Conservation (phyloP, 129 eudicot genomes). For the Mikania micrantha region DNA sequence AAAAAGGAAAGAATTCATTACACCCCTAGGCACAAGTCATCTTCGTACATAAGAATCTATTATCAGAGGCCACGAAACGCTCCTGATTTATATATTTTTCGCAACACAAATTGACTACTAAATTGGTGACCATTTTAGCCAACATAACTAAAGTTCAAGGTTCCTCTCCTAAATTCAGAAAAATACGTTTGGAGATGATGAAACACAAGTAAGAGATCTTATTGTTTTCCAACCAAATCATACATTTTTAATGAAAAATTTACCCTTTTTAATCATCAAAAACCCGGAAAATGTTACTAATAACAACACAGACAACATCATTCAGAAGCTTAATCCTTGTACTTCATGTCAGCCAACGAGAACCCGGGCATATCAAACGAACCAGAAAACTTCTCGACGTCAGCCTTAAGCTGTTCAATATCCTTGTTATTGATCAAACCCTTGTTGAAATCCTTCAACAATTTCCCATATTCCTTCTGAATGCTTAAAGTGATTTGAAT, state of each 20-base stretch:
- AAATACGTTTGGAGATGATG: constrained; percentile 12
- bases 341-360: constrained; percentile 79
- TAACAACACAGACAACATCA: constrained; percentile 29
- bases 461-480: constrained; percentile 88
- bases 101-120: neutral
- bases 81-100: too few species aligned
- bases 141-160: constrained; percentile 3
- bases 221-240: constrained; percentile 30
- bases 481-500: constrained; percentile 67
- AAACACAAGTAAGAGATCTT: constrained; percentile 17
- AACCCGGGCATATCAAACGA: constrained; percentile 98
- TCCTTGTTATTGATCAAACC: constrained; percentile 91
- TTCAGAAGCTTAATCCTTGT: constrained; percentile 58
- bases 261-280: constrained; percentile 1
- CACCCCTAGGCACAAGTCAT: too few species aligned
- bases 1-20: too few species aligned
- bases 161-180: constrained; percentile 1
- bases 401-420: constrained; percentile 76
- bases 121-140: neutral
- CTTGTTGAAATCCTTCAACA: constrained; percentile 96
- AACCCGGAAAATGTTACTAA: constrained; percentile 13
- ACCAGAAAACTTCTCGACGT: constrained; percentile 86
- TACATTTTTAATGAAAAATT: constrained; percentile 24
- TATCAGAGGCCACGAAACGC: too few species aligned
- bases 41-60: too few species aligned